Conservation (phyloP, 129 eudicot species). For the Saposhnikovia divaricata region DNA sequence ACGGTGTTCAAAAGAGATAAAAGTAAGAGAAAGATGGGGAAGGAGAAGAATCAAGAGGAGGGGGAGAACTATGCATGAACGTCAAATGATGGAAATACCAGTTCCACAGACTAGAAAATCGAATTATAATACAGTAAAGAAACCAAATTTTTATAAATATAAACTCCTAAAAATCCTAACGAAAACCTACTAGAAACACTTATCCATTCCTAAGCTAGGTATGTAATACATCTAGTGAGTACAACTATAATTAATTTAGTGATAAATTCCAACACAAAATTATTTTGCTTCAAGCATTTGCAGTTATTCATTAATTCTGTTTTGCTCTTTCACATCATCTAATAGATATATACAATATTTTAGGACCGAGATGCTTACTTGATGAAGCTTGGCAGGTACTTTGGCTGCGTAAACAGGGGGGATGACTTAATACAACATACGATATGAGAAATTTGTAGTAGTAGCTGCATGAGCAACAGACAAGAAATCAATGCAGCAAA, state of each 20-base stretch:
- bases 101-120: neutral
- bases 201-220: neutral
- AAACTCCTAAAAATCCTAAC: neutral
- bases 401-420: conserved; percentile 50
- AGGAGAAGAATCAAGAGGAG: neutral
- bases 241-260: neutral
- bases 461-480: neutral
- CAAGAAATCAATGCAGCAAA: neutral
- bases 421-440: neutral
- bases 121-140: neutral
- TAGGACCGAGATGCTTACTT: conserved; percentile 27
- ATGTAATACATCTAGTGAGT: neutral
- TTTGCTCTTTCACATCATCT: neutral
- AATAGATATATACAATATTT: neutral
- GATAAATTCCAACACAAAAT: neutral
- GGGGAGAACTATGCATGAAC: neutral
- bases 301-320: neutral
- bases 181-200: neutral
- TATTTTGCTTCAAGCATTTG: neutral
- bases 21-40: neutral
- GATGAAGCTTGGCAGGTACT: conserved; percentile 78
- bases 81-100: neutral
- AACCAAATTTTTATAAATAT: neutral
- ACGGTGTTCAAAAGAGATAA: neutral
- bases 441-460: neutral